Base-by-base conservation (phyloP, 2,329 filamentous ascomycete genomes). In the Cytospora mali region DNA sequence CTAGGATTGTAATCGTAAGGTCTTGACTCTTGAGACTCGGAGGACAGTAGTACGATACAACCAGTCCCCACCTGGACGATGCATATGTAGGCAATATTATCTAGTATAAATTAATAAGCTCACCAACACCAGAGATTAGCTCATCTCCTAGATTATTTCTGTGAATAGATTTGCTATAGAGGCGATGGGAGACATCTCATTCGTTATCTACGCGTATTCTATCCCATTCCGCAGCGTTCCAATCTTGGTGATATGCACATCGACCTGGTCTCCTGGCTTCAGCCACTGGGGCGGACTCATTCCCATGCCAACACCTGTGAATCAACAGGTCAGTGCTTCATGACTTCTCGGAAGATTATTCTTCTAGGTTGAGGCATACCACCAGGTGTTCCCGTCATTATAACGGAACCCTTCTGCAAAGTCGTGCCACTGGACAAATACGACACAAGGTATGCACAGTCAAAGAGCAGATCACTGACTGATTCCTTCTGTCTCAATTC, bases 301-400 rank as follows among this genome's bases (percentile, higher is more conserved):
- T 0, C 80, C 80, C 59, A 76, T 76, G 0, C 78, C 78, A 21
- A 81, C 77, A 49, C 74, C 72, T 74, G 6, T 1, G 11, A 6
- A 31, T 4, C 2, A 28, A 2, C 4, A 13, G 10, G 27, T 63
- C n/a, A 63, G 46, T 33, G n/a, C 21, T 42, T 9, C 10, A 6
- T 5, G 3, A 7, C n/a, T 13, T 5, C 18, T 23, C 2, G 3
- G n/a, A 39, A 39, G 1, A 16, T 11, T 11, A 5, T 14, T 16
- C 5, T 7, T 28, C 2, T 25, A 10, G 18, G 4, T 28, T n/a
- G n/a, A n/a, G n/a, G 62, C 69, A 67, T 68, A 67, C 79, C 79
- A 48, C 73, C 73, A 2, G 79, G 79, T 0, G 79, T 82, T 5
- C 79, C 79, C 0, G 79, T 81, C 73, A 81, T 74, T 9, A 81